Conservation (phyloP, 192 early-diverging fungal genomes). For the Coemansia sp. region DNA sequence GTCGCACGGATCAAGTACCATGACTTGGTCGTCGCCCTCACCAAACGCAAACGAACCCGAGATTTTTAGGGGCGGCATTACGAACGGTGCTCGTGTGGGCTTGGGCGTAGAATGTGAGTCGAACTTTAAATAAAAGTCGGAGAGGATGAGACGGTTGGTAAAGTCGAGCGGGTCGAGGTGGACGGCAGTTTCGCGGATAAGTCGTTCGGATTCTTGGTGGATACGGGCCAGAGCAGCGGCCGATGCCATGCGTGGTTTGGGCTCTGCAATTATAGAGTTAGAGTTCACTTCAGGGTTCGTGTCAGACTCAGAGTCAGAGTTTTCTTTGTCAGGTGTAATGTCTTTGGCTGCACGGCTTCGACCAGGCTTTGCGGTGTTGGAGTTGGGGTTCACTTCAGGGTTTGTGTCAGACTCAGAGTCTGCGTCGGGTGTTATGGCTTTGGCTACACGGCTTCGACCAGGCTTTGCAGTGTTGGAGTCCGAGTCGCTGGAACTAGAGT, state of each 20-base stretch:
- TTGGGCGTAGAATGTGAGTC: conserved; percentile 3
- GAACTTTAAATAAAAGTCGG: conserved; percentile 30
- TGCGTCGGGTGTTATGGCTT: background rate
- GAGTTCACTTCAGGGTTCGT: background rate
- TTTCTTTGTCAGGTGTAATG: background rate
- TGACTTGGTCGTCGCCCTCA: conserved; percentile 29
- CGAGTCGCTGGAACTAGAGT: conserved; percentile 16
- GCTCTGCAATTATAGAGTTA: background rate
- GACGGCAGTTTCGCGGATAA: conserved; percentile 47
- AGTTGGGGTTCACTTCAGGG: no score
- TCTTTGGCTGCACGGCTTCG: background rate
- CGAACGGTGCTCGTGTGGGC: background rate
- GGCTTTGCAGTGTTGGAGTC: background rate
- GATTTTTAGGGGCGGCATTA: conserved; percentile 5
- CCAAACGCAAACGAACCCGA: conserved; percentile 13
- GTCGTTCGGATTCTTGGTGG: conserved; percentile 44
- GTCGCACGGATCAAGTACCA: conserved; percentile 23
- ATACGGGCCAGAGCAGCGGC: conserved; percentile 25
- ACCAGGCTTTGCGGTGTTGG: background rate
- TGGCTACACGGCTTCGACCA: background rate
- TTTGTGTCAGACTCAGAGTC: background rate
- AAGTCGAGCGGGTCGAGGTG: conserved; percentile 38
- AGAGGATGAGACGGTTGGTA: conserved; percentile 20
- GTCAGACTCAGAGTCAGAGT: background rate
- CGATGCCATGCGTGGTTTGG: background rate